Base-by-base conservation (phyloP, 345 rosid genomes). In the Moricandia moricandioides region DNA sequence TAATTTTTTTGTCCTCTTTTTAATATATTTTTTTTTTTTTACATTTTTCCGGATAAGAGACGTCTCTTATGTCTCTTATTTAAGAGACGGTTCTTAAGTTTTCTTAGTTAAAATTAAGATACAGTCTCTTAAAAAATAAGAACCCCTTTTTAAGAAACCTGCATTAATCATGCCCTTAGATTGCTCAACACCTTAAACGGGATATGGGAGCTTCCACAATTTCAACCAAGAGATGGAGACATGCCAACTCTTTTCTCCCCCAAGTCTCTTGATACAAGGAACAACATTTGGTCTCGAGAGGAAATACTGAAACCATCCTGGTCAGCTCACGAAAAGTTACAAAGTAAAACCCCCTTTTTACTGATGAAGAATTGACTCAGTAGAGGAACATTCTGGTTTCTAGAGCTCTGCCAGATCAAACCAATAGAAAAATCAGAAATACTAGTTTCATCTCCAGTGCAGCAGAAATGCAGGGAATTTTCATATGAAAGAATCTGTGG, bases 321-420 rank as follows among this genome's bases (percentile, higher is more conserved):
- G 59, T 61, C 47, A 59, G 40, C 70, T 52, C 33, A 69, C 4
- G 27, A 37, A 35, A 33, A 33, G 37, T 6, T 0, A 33, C 37
- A 33, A 33, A 33, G 37, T 6, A 33, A 21, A 21, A 33, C 0
- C 37, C 37, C 37, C 8, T 33, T 33, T 21, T 21, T 21, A 21
- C 24, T 21, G 24, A 21, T 21, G 24, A 21, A 21, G 71, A 64
- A 33, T 47, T 71, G 67, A 12, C 5, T 49, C 70, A 56, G 39
- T 34, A 8, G 39, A 78, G 74, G 51, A 66, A 61, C 66, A 72
- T 55, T 62, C 70, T 78, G 78, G 81, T 68, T 72, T 73, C 81
- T 73, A 78, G 70, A 61, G 65, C 78, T 60, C 81, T 78, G 78
- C 51, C 59, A 72, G 49, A 30, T 51, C 57, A 78, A 78, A 49